phyloP scores from a whole-genome alignment of 169 alveolate genomes.

The Miamiensis avidus region DNA sequence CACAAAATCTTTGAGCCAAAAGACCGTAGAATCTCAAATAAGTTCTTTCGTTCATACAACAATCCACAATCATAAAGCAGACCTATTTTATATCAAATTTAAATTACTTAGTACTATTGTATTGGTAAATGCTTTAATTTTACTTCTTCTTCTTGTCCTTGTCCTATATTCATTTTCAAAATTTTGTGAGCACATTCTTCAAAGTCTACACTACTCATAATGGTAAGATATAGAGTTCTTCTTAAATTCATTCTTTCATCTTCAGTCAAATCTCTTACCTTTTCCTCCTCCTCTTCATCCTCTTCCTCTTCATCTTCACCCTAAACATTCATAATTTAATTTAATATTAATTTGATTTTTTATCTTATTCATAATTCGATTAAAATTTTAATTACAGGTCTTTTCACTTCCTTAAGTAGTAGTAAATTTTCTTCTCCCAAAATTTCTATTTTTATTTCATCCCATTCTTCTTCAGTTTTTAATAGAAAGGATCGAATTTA shows the following conservation, averaged over 20 bases:
- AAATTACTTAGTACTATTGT: neutral
- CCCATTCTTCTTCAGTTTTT: slow-evolving; percentile 93
- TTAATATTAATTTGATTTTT: neutral
- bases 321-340: slow-evolving; percentile 36
- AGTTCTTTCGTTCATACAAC: slow-evolving; percentile 99
- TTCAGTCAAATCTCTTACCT: slow-evolving; percentile 92
- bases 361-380: neutral
- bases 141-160: slow-evolving; percentile 88
- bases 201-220: slow-evolving; percentile 96
- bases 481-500: slow-evolving; percentile 91
- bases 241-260: slow-evolving; percentile 94
- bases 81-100: slow-evolving; percentile 40
- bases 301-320: slow-evolving; percentile 81
- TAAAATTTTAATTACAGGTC: neutral
- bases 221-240: slow-evolving; percentile 95
- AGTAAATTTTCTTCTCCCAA: slow-evolving; percentile 84
- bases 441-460: slow-evolving; percentile 88
- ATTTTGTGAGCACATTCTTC: slow-evolving; percentile 99
- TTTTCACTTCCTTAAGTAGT: slow-evolving; percentile 21
- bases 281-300: slow-evolving; percentile 72
- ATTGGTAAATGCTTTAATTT: neutral
- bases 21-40: slow-evolving; percentile 95
- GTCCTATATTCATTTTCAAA: slow-evolving; percentile 93
- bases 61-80: slow-evolving; percentile 97
- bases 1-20: slow-evolving; percentile 95